A percentile compares a stretch with the other conserved stretches of the same genome.
phyloP scores from a whole-genome alignment of 2,329 filamentous ascomycete species.

The Penicillium sp. region DNA sequence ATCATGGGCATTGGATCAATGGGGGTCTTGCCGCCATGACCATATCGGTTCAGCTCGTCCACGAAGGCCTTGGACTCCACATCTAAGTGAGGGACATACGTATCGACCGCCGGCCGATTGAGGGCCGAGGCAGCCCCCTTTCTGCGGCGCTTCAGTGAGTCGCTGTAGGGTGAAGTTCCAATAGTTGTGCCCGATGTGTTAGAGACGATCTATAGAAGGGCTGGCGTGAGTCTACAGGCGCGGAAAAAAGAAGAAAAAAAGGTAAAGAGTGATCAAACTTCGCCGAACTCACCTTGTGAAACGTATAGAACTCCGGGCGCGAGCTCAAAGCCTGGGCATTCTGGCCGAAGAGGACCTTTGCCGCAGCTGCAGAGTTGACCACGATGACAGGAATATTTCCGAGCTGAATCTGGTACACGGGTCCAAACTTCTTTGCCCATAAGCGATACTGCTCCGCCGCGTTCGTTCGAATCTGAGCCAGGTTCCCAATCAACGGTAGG shows the following conservation, averaged over 20 bases:
- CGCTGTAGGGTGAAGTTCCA: slow-evolving; percentile 65
- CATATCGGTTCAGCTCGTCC: slow-evolving; percentile 59
- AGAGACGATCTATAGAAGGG: slow-evolving; percentile 52
- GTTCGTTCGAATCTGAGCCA: slow-evolving; percentile 55
- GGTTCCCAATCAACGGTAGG: slow-evolving; percentile 55
- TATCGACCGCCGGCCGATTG: slow-evolving; percentile 63
- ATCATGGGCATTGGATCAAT: slow-evolving; percentile 69
- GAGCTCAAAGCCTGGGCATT: slow-evolving; percentile 56
- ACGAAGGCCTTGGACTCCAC: slow-evolving; percentile 63
- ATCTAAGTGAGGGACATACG: slow-evolving; percentile 62
- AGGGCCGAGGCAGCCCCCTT: slow-evolving; percentile 65
- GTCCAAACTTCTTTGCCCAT: slow-evolving; percentile 52
- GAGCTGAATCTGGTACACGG: slow-evolving; percentile 58
- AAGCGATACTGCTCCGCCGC: slow-evolving; percentile 57
- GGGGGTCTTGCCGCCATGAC: slow-evolving; percentile 52
- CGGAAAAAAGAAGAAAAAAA: not conserved
- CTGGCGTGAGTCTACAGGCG: not conserved
- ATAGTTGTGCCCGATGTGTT: slow-evolving; percentile 67
- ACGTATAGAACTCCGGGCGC: slow-evolving; percentile 58
- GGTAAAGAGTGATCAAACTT: not conserved
- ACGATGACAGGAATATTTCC: slow-evolving; percentile 58
- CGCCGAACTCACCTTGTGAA: slow-evolving; percentile 51
- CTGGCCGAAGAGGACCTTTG: slow-evolving; percentile 52
- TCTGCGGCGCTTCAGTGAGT: slow-evolving; percentile 61
- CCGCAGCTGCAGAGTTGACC: slow-evolving; percentile 54